Base-by-base conservation (phyloP, 208 protist species). In the Leishmania amazonensis region DNA sequence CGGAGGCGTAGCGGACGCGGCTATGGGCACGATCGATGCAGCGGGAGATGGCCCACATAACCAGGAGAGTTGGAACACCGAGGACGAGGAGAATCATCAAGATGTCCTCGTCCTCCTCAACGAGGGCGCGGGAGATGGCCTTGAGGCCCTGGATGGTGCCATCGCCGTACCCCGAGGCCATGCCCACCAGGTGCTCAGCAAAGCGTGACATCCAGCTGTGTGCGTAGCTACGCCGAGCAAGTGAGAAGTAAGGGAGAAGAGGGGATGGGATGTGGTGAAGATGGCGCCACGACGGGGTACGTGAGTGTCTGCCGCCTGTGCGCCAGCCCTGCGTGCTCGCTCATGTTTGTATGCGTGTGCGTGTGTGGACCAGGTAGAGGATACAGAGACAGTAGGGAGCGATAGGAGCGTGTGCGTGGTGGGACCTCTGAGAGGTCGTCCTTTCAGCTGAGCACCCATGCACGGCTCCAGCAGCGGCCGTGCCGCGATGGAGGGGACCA, bases 91-190 rank as follows among this genome's bases (percentile, higher is more conserved):
- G 31, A 49, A 86, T 84, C 51, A 90, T 35, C 1, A 87, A 58
- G 0, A 90, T 62, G 51, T 90, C 83, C 79, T 90, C 89, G 78
- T 90, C 87, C 35, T 81, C 87, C 38, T 85, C 82, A 28, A 90
- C 84, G 42, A 84, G 24, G 6, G 60, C 76, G 74, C 81, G 75
- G 15, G 87, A 88, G 64, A 86, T 21, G 17, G 31, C 47, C 31
- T 85, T 80, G 49, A 92, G 75, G 0, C 51, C 54, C 4, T 79
- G 68, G 13, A 79, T 73, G 1, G 73, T 21, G 28, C n/a, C 3
- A 13, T 78, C 67, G 47, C 47, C 57, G 21, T 35, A n/a, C 11
- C 53, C 76, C 81, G 76, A 78, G 28, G 51, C 24, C 2, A 78
- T 4, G 45, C 65, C 58, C 4, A 80, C 1, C 45, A 83, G 53